phyloP scores from a whole-genome alignment of 202 grass and related monocot genomes.

The Bolboschoenoplectus hybrid region DNA sequence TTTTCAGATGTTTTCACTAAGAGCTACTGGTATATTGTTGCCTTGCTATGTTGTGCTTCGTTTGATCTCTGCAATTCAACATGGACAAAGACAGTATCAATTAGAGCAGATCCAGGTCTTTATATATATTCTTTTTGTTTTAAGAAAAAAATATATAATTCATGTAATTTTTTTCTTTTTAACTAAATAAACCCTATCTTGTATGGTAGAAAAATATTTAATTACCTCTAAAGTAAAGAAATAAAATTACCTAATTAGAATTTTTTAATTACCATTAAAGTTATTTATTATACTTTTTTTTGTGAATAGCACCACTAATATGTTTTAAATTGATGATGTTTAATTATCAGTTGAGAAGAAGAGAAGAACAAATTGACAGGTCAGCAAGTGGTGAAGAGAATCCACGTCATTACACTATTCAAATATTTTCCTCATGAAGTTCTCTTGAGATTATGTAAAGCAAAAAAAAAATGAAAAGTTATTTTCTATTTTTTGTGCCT shows the following conservation, averaged over 20 bases:
- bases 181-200: not conserved
- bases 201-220: not conserved
- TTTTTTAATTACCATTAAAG: not conserved
- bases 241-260: not conserved
- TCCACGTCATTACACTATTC: not conserved
- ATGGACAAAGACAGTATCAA: slow-evolving; percentile 58
- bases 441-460: not conserved
- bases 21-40: slow-evolving; percentile 81
- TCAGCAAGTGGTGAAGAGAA: not conserved
- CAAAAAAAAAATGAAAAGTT: not conserved
- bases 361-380: not conserved
- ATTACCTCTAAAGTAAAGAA: not conserved
- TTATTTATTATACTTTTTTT: not conserved
- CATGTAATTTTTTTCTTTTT: too few relatives aligned
- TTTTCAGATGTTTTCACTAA: slow-evolving; percentile 66
- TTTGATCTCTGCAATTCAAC: slow-evolving; percentile 78
- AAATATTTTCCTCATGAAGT: slow-evolving; percentile 14
- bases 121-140: slow-evolving; percentile 3
- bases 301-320: not conserved
- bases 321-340: not conserved
- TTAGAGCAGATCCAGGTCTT: slow-evolving; percentile 68
- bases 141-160: not conserved
- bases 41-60: slow-evolving; percentile 78
- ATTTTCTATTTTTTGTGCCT: not conserved
- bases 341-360: slow-evolving; percentile 18